phyloP scores from a whole-genome alignment of 495 filamentous ascomycete genomes.

The Tetracladium marchalianum region DNA sequence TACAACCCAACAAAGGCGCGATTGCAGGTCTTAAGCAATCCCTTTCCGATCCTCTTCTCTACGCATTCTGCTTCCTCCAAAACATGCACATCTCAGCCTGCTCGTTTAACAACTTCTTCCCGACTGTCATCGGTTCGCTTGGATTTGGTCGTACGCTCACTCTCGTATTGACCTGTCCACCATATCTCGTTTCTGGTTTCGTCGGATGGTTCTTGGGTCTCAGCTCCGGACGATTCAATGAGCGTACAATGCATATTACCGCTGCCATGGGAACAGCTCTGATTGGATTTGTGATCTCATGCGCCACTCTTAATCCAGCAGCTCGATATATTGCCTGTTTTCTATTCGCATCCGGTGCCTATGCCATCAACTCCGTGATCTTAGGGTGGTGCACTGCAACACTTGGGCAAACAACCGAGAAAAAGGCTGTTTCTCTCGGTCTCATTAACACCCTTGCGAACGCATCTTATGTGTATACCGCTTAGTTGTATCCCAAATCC shows the following conservation, averaged over 20 bases:
- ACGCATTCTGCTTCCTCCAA: conserved; percentile 6
- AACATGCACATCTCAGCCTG: conserved; percentile 14
- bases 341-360: conserved; percentile 26
- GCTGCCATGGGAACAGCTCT: conserved; percentile 20
- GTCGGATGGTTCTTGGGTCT: conserved; percentile 20
- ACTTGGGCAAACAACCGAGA: conserved; percentile 25
- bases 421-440: conserved; percentile 15
- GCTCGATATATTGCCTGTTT: conserved; percentile 26
- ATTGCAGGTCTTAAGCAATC: conserved; percentile 6
- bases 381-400: conserved; percentile 29
- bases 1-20: neutral
- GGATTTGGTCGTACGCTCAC: conserved; percentile 11
- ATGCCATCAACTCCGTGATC: conserved; percentile 28
- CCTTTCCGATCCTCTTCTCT: conserved; percentile 1
- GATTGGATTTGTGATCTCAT: conserved; percentile 28
- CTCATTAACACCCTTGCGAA: conserved; percentile 13
- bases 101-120: conserved; percentile 13
- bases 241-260: conserved; percentile 32
- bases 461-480: conserved; percentile 8
- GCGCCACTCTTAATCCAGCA: conserved; percentile 22
- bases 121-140: conserved; percentile 1
- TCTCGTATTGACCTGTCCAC: conserved; percentile 4
- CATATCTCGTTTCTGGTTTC: conserved; percentile 26
- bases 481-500: conserved; percentile 11
- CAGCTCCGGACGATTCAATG: conserved; percentile 26